Base-by-base conservation (phyloP, 805 yeast genomes). In the Yarrowia keelungensis region DNA sequence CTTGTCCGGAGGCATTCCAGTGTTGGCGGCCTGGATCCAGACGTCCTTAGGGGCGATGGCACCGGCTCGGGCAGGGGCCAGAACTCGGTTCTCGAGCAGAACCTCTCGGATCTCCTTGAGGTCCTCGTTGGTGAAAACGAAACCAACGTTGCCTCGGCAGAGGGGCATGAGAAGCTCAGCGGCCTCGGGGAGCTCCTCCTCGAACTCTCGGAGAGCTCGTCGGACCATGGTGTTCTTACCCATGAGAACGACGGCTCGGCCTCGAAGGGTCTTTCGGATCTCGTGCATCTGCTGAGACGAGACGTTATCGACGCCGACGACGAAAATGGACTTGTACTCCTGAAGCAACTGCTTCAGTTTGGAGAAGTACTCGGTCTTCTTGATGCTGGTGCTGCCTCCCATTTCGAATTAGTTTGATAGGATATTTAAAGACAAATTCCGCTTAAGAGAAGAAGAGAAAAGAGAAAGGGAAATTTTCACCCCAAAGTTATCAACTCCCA, bases 1-100 rank as follows among this genome's bases (percentile, higher is more conserved):
- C 92, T 95, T 95, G 90, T 98, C 98, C 85, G 99, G 99, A 87
- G 95, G 99, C 97, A 95, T 93, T 90, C 98, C 98, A 78, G 99
- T 95, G 97, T 95, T 95, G 84, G 97, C 96, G 79, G 98, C 98
- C 82, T 97, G 97, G 77, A 95, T 90, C 89, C 88, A 92, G 80
- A 95, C 98, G 81, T 94, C 98, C 82, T 83, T 89, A 83, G 98
- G 98, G 79, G 99, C 98, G 81, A 92, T 81, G 80, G 98, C 98
- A 92, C 99, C 99, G 75, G 99, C 96, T 86, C 93, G 93, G 80
- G 99, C 99, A 84, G 99, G 99, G 80, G 99, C 99, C 81, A 97
- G 97, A 82, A 95, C 98, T 85, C 90, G 93, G 93, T 95, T 95
- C 79, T 90, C 82, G 76, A 90, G 79, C 78, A 95, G 86, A 73